These are phyloP conservation scores for Blastobotrys proliferans DNA, from an alignment of 1,139 yeast genomes.

Conservation along the genomic window DNA sequence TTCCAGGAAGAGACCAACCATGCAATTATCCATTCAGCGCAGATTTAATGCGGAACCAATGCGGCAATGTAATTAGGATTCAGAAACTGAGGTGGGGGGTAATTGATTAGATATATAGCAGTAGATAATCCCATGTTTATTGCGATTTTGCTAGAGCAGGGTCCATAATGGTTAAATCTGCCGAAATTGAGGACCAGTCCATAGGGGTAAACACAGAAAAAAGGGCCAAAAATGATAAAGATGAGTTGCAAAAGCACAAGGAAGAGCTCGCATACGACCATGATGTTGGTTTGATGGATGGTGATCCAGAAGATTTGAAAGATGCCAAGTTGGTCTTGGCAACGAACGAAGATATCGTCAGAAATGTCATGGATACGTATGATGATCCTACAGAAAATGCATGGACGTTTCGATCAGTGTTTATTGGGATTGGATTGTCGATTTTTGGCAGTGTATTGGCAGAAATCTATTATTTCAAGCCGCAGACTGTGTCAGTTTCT, in stretches of 20 bases:
- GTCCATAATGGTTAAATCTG: too few relatives aligned
- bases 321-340: neutral
- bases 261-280: neutral
- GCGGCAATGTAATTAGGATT: too few relatives aligned
- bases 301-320: neutral
- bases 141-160: too few relatives aligned
- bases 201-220: too few relatives aligned
- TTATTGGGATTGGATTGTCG: conserved; percentile 32
- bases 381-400: conserved; percentile 28
- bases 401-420: conserved; percentile 32
- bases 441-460: conserved; percentile 34
- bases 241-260: neutral
- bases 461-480: conserved; percentile 35
- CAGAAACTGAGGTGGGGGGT: too few relatives aligned
- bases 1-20: too few relatives aligned
- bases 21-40: too few relatives aligned
- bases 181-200: too few relatives aligned
- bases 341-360: conserved; percentile 10
- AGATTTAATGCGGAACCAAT: too few relatives aligned
- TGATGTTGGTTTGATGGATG: conserved; percentile 1
- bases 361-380: conserved; percentile 5
- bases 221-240: too few relatives aligned
- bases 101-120: too few relatives aligned
- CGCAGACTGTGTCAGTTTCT: conserved; percentile 33
- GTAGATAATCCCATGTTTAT: too few relatives aligned